Evolutionary conservation across 306 rosid genomes (phyloP), one percentile per base, ranked within the genome.

Genomic region (Quercus suber): DNA sequence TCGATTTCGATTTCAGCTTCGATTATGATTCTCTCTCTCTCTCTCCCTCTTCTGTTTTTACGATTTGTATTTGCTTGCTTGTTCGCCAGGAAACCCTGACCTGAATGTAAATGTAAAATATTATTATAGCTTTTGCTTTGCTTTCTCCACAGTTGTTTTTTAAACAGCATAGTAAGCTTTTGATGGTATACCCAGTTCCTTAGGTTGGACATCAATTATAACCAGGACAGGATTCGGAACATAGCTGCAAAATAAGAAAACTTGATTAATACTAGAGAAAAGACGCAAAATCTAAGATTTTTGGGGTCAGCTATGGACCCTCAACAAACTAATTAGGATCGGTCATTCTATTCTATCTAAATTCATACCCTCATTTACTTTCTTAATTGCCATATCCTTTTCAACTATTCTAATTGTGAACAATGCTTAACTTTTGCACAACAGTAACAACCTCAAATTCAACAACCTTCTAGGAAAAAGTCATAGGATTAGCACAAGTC

Each of bases 161-260:
- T n/a, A n/a, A 25, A 94, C 96, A 1, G 85, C 98, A 76, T 84
- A 92, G 85, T 94, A 94, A 57, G 98, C 98, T 79, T 94, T 94
- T n/a, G 97, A 90, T 55, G 98, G 98, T 81, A 94, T 94, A 68
- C 98, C 98, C 76, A 92, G 80, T 78, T 92, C 98, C 90, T 90
- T 94, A 21, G 98, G 96, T 77, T 90, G 96, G 33, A 92, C 97
- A 81, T 90, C 97, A 78, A 94, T 92, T 78, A 94, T 92, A 80
- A 92, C 96, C 85, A 94, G 81, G 28, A 92, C 96, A 21, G 98
- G 98, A 81, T 94, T 94, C 5, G 94, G 91, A 20, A 86, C 93
- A 81, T 92, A 92, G 84, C 97, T 94, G 73, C 82, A 84, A 57
- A 35, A 63, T 2, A 73, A 74, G 17, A 65, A 71, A 17, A 11